A percentile compares a stretch with the other conserved stretches of the same genome.
These are phyloP conservation scores for Penicillium sp. DNA, from an alignment of 2,329 filamentous ascomycete species.

Conservation along the genomic window DNA sequence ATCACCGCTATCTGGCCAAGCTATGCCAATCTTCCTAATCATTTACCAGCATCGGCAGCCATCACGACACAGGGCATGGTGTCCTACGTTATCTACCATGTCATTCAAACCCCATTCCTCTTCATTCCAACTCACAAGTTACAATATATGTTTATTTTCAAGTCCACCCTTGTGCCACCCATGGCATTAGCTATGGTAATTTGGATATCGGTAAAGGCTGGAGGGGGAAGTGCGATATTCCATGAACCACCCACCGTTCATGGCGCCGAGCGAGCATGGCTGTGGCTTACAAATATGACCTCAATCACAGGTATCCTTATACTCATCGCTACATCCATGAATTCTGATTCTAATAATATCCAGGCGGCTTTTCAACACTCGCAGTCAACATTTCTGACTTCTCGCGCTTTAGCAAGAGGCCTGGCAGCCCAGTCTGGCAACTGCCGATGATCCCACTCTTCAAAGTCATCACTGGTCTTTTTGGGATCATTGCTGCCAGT, in stretches of 20 bases:
- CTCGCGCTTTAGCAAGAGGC: slow-evolving; percentile 21
- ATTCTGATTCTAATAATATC: not conserved
- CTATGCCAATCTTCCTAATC: slow-evolving; percentile 55
- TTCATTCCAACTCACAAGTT: slow-evolving; percentile 23
- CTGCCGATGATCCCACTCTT: slow-evolving; percentile 36
- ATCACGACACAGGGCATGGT: slow-evolving; percentile 26
- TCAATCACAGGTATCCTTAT: slow-evolving; percentile 7
- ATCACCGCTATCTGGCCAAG: slow-evolving; percentile 56
- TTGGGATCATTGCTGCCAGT: slow-evolving; percentile 44
- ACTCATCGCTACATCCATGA: not conserved
- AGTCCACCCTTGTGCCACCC: slow-evolving; percentile 19
- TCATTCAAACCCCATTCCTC: slow-evolving; percentile 21
- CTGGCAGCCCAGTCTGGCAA: slow-evolving; percentile 43
- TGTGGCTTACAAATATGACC: slow-evolving; percentile 18
- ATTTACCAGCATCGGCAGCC: slow-evolving; percentile 24
- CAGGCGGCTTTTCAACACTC: slow-evolving; percentile 33
- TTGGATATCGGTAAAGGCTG: slow-evolving; percentile 18
- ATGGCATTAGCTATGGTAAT: slow-evolving; percentile 22
- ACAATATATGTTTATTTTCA: slow-evolving; percentile 21
- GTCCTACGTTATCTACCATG: slow-evolving; percentile 17
- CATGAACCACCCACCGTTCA: slow-evolving; percentile 12
- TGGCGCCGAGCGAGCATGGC: slow-evolving; percentile 16
- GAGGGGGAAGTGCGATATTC: slow-evolving; percentile 14
- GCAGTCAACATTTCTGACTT: slow-evolving; percentile 41
- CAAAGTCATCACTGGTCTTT: slow-evolving; percentile 52